Evolutionary conservation across 2,329 filamentous ascomycete genomes (phyloP), one percentile per base, ranked within the genome.

Genomic region (Beauveria rudraprayagi): DNA sequence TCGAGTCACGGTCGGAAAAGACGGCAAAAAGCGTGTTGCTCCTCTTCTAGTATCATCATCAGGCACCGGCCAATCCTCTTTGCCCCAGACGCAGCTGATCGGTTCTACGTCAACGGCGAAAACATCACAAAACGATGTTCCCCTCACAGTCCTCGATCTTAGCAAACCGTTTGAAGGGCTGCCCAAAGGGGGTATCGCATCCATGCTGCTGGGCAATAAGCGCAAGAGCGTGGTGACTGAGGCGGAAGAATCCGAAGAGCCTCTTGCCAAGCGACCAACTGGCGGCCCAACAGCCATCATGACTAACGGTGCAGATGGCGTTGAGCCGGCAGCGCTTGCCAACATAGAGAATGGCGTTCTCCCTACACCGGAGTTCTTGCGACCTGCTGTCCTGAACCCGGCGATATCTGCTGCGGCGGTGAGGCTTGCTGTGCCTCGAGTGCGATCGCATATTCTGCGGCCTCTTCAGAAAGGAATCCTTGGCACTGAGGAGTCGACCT

Each of bases 11-110:
- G 88, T 97, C 63, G 96, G 91, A 0, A 97, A 97, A 72, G 93
- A 99, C 66, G 94, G 94, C 34, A 97, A 94, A 76, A 99, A 99
- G 77, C 85, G 94, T 60, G 93, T 99, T 60, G 90, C 92, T 4
- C 94, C 94, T 1, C 80, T 99, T 65, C 80, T 99, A 14, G 91
- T 99, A 7, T 96, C 93, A 0, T 92, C 91, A 0, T 93, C 92
- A 9, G 91, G 90, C 2, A 90, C 88, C 1, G 91, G 90, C 11
- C 87, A 92, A 69, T 95, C 92, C 0, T 96, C 92, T 17, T 77
- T 97, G 14, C 93, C 93, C 1, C 91, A 96, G 69, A 89, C 92
- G 24, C 90, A 95, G 68, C 79, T 97, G 6, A 88, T 97, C 64
- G 91, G 91, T 41, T 85, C 91, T 14, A 54, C 50, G 17, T 86